Conservation (phyloP, 108 stramenopile genomes). For the Poteriospumella lacustris region DNA sequence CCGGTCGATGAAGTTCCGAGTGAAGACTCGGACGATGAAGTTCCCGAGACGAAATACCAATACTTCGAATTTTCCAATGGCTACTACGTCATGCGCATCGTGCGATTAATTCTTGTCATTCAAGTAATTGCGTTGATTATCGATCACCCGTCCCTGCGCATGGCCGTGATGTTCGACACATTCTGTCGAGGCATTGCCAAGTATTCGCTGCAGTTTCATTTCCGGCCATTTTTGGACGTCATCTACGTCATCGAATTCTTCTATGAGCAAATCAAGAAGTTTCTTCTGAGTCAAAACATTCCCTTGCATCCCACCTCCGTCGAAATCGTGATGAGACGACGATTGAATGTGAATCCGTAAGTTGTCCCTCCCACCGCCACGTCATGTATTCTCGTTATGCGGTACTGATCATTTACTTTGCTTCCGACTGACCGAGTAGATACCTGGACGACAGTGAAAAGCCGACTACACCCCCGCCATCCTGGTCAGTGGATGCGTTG, state of each 20-base stretch:
- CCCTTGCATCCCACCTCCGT: not conserved
- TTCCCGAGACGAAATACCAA: constrained; percentile 13
- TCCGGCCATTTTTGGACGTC: constrained; percentile 5
- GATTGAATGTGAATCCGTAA: not conserved
- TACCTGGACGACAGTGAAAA: not conserved
- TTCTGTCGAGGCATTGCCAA: not conserved
- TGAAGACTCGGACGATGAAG: constrained; percentile 15
- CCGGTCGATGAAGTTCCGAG: not conserved
- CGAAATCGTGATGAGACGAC: not conserved
- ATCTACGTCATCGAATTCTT: constrained; percentile 14
- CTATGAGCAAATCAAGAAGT: not conserved
- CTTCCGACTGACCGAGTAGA: not conserved
- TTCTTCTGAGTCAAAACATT: not conserved
- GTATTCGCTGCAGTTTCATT: constrained; percentile 16
- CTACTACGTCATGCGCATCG: not conserved
- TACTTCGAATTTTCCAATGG: constrained; percentile 23
- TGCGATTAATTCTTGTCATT: not conserved
- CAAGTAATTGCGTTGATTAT: constrained; percentile 18
- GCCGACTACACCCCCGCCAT: too few species aligned
- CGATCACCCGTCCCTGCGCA: not conserved
- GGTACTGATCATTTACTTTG: not conserved
- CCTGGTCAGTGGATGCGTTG: not conserved
- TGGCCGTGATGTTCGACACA: not conserved
- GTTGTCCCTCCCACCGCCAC: too few species aligned
- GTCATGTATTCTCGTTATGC: too few species aligned